phyloP scores from a whole-genome alignment of 768 basidiomycete genomes.

The Tephrocybe sp. region DNA sequence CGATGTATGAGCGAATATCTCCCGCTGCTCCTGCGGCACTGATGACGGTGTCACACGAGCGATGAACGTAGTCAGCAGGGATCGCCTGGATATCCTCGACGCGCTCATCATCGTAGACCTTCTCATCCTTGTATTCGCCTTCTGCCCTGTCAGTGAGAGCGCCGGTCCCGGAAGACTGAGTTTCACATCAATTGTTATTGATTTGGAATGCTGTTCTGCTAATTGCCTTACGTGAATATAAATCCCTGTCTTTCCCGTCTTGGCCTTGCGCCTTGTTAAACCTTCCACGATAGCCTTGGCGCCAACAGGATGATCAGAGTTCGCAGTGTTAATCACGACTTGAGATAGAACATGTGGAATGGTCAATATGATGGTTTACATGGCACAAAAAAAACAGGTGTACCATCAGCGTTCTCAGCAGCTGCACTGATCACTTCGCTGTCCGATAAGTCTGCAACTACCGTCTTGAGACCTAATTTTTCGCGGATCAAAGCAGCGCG shows the following conservation, averaged over 20 bases:
- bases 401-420: conserved; percentile 17
- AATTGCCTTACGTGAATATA: conserved; percentile 13
- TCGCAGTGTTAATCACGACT: conserved; percentile 15
- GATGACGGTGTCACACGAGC: conserved; percentile 11
- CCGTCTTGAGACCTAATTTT: conserved; percentile 14
- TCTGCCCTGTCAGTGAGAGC: conserved; percentile 12
- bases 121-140: conserved; percentile 13
- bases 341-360: too few species aligned
- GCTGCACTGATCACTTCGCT: conserved; percentile 7
- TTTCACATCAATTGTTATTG: background rate
- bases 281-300: conserved; percentile 14
- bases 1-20: conserved; percentile 14
- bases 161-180: conserved; percentile 13
- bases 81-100: conserved; percentile 17
- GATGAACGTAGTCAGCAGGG: conserved; percentile 15
- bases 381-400: background rate
- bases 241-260: conserved; percentile 10
- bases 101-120: conserved; percentile 16
- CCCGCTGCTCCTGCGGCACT: conserved; percentile 14
- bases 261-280: conserved; percentile 13
- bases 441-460: conserved; percentile 14
- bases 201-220: background rate
- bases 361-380: too few species aligned
- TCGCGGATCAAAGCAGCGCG: conserved; percentile 11
- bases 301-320: conserved; percentile 15